These are phyloP conservation scores for Auxenochlorella pyrenoidosa DNA, from an alignment of 139 green algal genomes.

Conservation along the genomic window DNA sequence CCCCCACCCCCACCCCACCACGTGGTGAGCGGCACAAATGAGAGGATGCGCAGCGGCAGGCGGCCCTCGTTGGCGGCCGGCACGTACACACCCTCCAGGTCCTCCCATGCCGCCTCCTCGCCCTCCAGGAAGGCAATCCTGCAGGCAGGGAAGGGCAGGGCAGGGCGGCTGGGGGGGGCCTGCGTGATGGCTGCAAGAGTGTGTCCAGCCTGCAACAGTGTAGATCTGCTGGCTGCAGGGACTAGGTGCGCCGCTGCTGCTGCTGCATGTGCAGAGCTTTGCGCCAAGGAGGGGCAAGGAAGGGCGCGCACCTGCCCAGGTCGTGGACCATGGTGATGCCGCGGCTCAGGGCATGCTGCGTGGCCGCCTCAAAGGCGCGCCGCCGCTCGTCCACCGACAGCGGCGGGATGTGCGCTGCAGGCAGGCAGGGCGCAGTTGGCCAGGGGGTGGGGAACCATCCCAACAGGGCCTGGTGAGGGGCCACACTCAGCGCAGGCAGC, in stretches of 20 bases:
- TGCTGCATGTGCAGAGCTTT: no score
- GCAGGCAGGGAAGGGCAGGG: neutral
- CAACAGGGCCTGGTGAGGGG: no score
- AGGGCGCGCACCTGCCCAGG: slow-evolving; percentile 64
- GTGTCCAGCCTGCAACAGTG: no score
- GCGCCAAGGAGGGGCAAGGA: no score
- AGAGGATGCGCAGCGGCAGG: slow-evolving; percentile 51
- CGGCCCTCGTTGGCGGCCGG: slow-evolving; percentile 46
- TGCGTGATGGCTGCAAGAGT: no score
- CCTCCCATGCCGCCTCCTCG: slow-evolving; percentile 50
- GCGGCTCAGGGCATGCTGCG: slow-evolving; percentile 49
- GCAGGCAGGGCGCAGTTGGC: neutral
- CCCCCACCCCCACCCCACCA: slow-evolving; percentile 38
- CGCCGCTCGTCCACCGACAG: slow-evolving; percentile 10
- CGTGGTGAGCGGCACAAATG: slow-evolving; percentile 49
- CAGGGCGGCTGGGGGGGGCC: neutral
- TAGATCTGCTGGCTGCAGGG: no score
- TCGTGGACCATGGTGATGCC: slow-evolving; percentile 75
- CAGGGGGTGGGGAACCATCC: neutral
- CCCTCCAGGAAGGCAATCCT: slow-evolving; percentile 43
- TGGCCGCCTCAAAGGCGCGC: neutral
- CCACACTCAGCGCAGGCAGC: no score
- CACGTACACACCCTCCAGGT: slow-evolving; percentile 65
- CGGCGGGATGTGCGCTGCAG: slow-evolving; percentile 32
- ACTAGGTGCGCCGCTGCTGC: no score